Base-by-base conservation (phyloP, 371 early-diverging fungal species). In the Paraphysoderma sedebokerense region DNA sequence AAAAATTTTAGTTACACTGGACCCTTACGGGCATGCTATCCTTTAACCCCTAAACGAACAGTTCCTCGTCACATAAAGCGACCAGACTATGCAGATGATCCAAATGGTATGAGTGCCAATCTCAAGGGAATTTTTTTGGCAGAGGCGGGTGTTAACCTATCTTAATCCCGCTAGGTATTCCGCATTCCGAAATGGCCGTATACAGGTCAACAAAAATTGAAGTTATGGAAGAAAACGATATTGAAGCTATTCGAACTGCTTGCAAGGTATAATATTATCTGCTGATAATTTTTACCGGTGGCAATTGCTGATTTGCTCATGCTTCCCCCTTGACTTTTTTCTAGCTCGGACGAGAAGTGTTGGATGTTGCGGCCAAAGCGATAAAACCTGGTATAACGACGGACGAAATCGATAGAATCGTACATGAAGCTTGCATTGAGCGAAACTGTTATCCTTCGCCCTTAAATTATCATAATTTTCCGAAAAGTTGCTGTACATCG, bases 381-480 rank as follows among this genome's bases (percentile, higher is more conserved):
- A 66, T 85, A 50, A 74, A 72, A 48, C 72, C 78, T 20, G 97
- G 97, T 3, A 76, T 82, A 5, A 93, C 92, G 0, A 92, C 95
- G 0, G 89, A 85, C 51, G 87, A 85, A 55, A 82, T 96, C 55
- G 90, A 97, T 62, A 59, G 77, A 24, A 74, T 82, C 44, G 74
- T 91, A 22, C 93, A 92, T 57, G 79, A 81, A 50, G 90, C 85
- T 24, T 79, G 79, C 26, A 74, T 96, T 48, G 80, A 78, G 50
- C 77, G 86, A 29, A 72, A 76, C 30, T 77, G 77, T 6, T 97
- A 97, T 60, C 97, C 97, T 28, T 92, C 92, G 0, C 89, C 93
- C 27, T 65, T 93, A 47, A 92, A 92, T 70, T 92, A 93, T 68
- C 72, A 82, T 59, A 70, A 79, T 19, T 92, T 89, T 58, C 92